Percentiles rank a stretch among this genome's conserved stretches.
Conservation (phyloP, 2,329 filamentous ascomycete genomes). For the Huntiella savannae region DNA sequence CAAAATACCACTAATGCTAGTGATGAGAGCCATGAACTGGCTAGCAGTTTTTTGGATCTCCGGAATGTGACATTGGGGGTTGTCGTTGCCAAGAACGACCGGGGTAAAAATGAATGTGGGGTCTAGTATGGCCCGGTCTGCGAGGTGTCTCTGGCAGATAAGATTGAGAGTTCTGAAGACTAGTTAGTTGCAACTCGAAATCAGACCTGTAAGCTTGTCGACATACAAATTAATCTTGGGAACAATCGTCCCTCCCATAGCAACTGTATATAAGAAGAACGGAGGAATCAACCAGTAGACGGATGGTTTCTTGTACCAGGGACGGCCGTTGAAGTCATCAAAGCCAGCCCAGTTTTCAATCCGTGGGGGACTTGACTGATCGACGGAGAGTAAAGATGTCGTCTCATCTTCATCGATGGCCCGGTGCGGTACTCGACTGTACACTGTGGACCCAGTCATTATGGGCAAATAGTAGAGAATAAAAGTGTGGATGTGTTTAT, state of each 20-base stretch:
- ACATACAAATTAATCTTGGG: conserved; percentile 64
- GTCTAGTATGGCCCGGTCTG: conserved; percentile 25
- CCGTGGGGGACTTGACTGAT: not conserved
- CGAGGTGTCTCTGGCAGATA: conserved; percentile 67
- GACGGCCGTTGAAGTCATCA: conserved; percentile 39
- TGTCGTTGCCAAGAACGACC: conserved; percentile 47
- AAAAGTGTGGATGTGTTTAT: too few species aligned
- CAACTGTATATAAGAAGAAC: conserved; percentile 64
- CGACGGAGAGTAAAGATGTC: not conserved
- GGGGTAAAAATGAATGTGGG: conserved; percentile 42
- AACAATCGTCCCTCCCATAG: conserved; percentile 70
- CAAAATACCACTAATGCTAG: conserved; percentile 53
- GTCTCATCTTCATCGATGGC: not conserved
- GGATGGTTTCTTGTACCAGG: conserved; percentile 45
- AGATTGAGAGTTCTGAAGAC: conserved; percentile 25
- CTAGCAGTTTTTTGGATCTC: conserved; percentile 62
- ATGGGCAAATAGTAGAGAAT: too few species aligned
- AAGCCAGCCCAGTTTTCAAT: conserved; percentile 27
- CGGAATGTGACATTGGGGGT: conserved; percentile 61
- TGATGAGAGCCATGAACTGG: conserved; percentile 59
- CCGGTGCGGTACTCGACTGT: too few species aligned
- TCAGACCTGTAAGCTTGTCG: not conserved
- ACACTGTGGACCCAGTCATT: too few species aligned
- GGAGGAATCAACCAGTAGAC: conserved; percentile 70
- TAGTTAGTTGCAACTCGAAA: not conserved